A percentile compares a stretch with the other conserved stretches of the same genome.
Conservation (phyloP, 345 rosid genomes). For the Gossypium longicalyx region DNA sequence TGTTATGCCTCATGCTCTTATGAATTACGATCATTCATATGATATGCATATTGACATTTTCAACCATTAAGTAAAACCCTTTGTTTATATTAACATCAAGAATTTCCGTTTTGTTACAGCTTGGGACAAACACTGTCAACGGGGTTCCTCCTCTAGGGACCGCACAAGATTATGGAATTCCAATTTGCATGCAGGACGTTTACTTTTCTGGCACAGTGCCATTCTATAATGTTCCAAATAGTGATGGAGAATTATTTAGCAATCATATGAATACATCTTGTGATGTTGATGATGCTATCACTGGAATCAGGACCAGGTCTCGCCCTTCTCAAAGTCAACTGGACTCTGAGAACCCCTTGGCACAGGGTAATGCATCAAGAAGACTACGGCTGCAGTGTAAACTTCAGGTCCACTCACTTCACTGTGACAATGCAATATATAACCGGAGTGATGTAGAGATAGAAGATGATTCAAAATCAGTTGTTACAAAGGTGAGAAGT, state of each 20-base stretch:
- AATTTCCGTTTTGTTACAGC: slow-evolving; percentile 20
- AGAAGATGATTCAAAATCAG: slow-evolving; percentile 27
- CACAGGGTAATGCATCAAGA: slow-evolving; percentile 55
- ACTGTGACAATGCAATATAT: neutral
- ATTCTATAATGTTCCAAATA: neutral
- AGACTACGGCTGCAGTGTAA: slow-evolving; percentile 48
- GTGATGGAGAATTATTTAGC: slow-evolving; percentile 3
- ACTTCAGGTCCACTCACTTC: slow-evolving; percentile 17
- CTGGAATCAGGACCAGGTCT: slow-evolving; percentile 45
- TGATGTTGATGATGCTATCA: slow-evolving; percentile 19
- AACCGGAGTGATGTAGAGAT: slow-evolving; percentile 8
- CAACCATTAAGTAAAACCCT: neutral
- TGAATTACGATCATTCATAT: neutral
- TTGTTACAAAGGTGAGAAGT: slow-evolving; percentile 46
- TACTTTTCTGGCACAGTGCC: slow-evolving; percentile 17
- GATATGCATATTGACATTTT: neutral
- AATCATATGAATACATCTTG: slow-evolving; percentile 11
- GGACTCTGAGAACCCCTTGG: neutral
- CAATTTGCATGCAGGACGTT: neutral
- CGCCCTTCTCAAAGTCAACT: slow-evolving; percentile 32
- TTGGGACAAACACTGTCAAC: neutral
- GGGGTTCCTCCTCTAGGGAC: neutral
- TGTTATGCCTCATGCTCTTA: neutral
- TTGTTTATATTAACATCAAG: neutral
- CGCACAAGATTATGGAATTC: neutral